phyloP scores from a whole-genome alignment of 1,284 basidiomycete species.

The Veloporphyrellus conicus region DNA sequence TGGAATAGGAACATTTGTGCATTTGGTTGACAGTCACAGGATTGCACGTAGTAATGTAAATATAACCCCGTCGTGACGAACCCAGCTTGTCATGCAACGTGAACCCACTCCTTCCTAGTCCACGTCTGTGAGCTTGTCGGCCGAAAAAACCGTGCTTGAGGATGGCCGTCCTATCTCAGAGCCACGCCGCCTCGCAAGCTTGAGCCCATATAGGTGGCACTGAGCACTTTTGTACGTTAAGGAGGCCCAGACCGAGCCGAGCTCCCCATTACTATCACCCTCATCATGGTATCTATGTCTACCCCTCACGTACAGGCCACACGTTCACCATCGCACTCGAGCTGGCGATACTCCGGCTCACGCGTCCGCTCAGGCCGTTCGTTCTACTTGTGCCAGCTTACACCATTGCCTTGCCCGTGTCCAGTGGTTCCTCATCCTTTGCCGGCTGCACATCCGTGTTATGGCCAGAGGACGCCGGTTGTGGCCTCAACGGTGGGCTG shows the following conservation, averaged over 20 bases:
- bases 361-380: constrained; percentile 54
- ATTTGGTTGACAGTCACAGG: too few relatives aligned
- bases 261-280: too few relatives aligned
- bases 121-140: constrained; percentile 1
- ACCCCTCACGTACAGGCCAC: constrained; percentile 43
- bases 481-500: constrained; percentile 66
- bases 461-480: constrained; percentile 67
- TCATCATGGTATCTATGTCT: constrained; percentile 23
- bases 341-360: constrained; percentile 45
- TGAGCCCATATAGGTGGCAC: too few relatives aligned
- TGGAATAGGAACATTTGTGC: background rate
- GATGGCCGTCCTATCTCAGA: too few relatives aligned
- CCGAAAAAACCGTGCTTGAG: constrained; percentile 8
- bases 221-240: constrained; percentile 45
- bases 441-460: constrained; percentile 68
- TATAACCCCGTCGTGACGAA: too few relatives aligned
- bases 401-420: constrained; percentile 66
- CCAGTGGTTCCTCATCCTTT: constrained; percentile 68
- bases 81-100: constrained; percentile 14
- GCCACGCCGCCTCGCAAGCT: too few relatives aligned
- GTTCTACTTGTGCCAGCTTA: constrained; percentile 56
- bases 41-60: background rate
- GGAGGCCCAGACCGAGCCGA: constrained; percentile 64
- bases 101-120: background rate
- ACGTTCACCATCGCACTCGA: constrained; percentile 50